Percentiles rank a stretch among this genome's conserved stretches.
phyloP scores from a whole-genome alignment of 108 stramenopile species.

The Cyclotella baltica region DNA sequence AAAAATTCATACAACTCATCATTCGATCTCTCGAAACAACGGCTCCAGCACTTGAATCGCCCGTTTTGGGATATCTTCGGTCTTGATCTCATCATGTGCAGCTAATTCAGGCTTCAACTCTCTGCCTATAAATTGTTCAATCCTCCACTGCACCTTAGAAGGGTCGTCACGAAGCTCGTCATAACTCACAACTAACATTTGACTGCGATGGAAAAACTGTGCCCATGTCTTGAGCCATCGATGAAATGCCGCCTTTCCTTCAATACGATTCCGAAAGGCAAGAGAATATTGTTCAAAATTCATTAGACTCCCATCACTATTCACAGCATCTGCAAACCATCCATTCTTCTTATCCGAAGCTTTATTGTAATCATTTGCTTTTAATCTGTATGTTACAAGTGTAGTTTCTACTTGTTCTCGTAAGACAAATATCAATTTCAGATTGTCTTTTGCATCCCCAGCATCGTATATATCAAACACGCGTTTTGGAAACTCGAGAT shows the following conservation, averaged over 20 bases:
- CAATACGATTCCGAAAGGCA: conserved; percentile 3
- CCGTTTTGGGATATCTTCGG: neutral
- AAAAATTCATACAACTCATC: conserved; percentile 27
- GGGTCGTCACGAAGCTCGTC: conserved; percentile 16
- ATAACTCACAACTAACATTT: conserved; percentile 30
- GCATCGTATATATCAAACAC: conserved; percentile 25
- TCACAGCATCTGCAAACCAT: conserved; percentile 26
- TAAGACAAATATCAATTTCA: conserved; percentile 38
- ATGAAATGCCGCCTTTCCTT: neutral
- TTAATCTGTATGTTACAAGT: conserved; percentile 19
- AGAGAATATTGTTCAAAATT: conserved; percentile 34
- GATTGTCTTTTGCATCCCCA: neutral
- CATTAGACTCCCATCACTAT: conserved; percentile 23
- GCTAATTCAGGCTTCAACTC: neutral
- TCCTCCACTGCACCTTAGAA: conserved; percentile 1
- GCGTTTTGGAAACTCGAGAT: conserved; percentile 19
- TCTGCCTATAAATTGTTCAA: conserved; percentile 22
- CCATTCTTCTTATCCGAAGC: neutral
- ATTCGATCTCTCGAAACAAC: conserved; percentile 8
- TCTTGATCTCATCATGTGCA: conserved; percentile 4
- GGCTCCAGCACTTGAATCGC: conserved; percentile 5
- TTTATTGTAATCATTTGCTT: conserved; percentile 9
- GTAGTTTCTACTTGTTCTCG: conserved; percentile 32
- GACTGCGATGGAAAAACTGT: conserved; percentile 14
- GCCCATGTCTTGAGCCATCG: conserved; percentile 24